phyloP scores from a whole-genome alignment of 139 green algal species.

The Edaphochlamys debaryana region DNA sequence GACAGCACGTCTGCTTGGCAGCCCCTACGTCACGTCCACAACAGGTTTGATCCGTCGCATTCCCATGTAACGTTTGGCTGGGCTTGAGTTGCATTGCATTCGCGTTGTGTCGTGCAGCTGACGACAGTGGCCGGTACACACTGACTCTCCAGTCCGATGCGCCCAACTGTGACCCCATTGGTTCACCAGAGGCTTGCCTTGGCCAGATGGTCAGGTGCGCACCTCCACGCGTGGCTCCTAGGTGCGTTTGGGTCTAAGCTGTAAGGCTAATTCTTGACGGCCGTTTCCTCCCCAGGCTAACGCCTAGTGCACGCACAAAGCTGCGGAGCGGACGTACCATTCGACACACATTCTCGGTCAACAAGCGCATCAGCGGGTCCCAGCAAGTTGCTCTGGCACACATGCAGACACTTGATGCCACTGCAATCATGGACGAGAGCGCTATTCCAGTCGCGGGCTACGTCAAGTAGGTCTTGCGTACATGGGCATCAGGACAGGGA shows the following conservation, averaged over 20 bases:
- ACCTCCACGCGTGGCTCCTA: too few relatives aligned
- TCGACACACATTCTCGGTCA: background rate
- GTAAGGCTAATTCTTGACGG: background rate
- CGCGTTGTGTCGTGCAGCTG: background rate
- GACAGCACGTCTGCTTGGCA: background rate
- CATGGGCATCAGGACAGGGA: too few relatives aligned
- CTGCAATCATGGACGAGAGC: background rate
- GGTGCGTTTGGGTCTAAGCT: too few relatives aligned
- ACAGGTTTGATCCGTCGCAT: too few relatives aligned
- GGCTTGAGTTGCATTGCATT: too few relatives aligned
- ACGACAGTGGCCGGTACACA: background rate
- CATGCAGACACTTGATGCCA: background rate
- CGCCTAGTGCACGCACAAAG: background rate
- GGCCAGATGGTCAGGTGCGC: background rate
- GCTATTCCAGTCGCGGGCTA: background rate
- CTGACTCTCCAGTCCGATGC: background rate
- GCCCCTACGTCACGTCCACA: background rate
- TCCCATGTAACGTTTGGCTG: too few relatives aligned
- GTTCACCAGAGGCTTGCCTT: background rate
- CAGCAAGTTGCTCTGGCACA: background rate
- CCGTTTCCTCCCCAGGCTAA: background rate
- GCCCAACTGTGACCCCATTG: background rate
- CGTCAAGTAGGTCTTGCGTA: too few relatives aligned
- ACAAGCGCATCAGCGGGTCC: background rate
- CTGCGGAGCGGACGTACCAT: background rate